Conservation (phyloP, 345 rosid genomes). For the Eucalyptus melliodora region DNA sequence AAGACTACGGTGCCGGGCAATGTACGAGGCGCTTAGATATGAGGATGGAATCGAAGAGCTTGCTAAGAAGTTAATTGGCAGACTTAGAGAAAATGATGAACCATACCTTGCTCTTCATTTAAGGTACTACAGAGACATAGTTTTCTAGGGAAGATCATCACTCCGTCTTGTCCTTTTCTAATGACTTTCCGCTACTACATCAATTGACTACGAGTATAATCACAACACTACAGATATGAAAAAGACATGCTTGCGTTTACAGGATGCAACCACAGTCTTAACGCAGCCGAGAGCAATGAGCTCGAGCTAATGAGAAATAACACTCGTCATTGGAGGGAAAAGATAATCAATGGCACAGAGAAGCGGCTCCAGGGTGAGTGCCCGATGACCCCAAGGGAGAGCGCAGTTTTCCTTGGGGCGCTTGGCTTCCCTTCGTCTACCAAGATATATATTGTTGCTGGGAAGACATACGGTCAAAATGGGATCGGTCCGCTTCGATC, state of each 20-base stretch:
- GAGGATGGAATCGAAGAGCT: conserved; percentile 26
- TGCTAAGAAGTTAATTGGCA: conserved; percentile 27
- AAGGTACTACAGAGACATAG: conserved; percentile 18
- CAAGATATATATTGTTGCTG: conserved; percentile 60
- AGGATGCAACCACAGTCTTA: conserved; percentile 60
- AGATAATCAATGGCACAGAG: conserved; percentile 32
- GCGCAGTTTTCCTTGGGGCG: conserved; percentile 57
- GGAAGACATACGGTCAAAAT: conserved; percentile 44
- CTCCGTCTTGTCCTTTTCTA: neutral
- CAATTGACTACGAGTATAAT: neutral
- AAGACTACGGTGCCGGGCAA: conserved; percentile 56
- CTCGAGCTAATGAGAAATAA: conserved; percentile 28
- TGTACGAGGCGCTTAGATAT: conserved; percentile 53
- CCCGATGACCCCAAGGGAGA: conserved; percentile 73
- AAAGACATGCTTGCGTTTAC: conserved; percentile 83
- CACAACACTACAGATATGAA: conserved; percentile 39
- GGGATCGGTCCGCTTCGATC: conserved; percentile 25
- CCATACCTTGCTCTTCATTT: conserved; percentile 62
- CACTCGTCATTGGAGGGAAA: conserved; percentile 50
- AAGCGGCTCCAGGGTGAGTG: conserved; percentile 36
- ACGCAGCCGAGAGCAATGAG: conserved; percentile 21
- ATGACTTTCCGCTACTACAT: neutral
- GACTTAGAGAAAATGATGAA: conserved; percentile 22
- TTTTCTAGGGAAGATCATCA: neutral
- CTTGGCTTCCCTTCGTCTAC: conserved; percentile 49